Conservation (phyloP, 305 asterid genomes). For the Ajuga reptans region DNA sequence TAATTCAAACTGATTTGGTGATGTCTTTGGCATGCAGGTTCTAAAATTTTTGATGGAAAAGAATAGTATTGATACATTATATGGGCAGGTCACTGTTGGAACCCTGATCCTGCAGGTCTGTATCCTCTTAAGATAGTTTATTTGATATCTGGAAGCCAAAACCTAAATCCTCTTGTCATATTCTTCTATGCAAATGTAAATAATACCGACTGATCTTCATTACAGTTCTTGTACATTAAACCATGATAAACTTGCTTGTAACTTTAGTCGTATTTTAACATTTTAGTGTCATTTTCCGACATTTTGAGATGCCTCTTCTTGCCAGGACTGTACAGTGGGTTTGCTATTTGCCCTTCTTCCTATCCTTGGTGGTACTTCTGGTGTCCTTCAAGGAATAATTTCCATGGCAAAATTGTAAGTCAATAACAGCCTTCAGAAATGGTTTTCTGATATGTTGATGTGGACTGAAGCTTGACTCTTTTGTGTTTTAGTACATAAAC, state of each 20-base stretch:
- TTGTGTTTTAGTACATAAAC: background rate
- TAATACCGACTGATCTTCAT: conserved; percentile 3
- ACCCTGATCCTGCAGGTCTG: conserved; percentile 67
- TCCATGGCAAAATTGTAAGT: conserved; percentile 67
- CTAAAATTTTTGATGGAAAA: conserved; percentile 76
- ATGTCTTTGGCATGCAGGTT: conserved; percentile 41
- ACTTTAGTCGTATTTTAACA: background rate
- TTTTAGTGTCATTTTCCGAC: conserved; percentile 14
- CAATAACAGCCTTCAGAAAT: conserved; percentile 5
- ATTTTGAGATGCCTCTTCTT: conserved; percentile 28
- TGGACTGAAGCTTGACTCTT: conserved; percentile 15
- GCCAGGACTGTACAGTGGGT: conserved; percentile 79
- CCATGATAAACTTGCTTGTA: conserved; percentile 2
- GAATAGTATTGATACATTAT: conserved; percentile 49
- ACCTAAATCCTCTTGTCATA: background rate
- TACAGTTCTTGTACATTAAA: conserved; percentile 1
- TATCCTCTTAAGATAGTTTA: conserved; percentile 18
- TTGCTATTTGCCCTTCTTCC: conserved; percentile 83
- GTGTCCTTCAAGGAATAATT: conserved; percentile 60
- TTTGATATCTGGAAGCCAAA: conserved; percentile 11
- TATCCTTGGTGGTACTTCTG: conserved; percentile 77
- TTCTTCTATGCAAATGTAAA: conserved; percentile 17
- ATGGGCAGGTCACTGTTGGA: conserved; percentile 80
- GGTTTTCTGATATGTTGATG: conserved; percentile 8
- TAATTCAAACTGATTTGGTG: conserved; percentile 19